Percentiles rank a stretch among this genome's conserved stretches.
These are phyloP conservation scores for Gigaspora rosea DNA, from an alignment of 192 early-diverging fungal species.

Conservation along the genomic window DNA sequence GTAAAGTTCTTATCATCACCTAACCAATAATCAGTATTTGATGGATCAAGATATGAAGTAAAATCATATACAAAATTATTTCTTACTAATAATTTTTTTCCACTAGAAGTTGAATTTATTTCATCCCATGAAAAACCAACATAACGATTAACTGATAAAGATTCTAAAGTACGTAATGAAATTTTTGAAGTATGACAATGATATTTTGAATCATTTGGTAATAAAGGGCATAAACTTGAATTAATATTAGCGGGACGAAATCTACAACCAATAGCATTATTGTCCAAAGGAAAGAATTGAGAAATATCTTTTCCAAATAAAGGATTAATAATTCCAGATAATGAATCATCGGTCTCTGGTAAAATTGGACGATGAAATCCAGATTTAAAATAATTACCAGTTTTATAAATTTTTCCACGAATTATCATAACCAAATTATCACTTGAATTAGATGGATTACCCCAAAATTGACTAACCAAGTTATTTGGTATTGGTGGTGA, in stretches of 20 bases:
- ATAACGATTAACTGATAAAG: not conserved
- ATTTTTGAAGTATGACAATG: slow-evolving; percentile 21
- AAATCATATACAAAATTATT: slow-evolving; percentile 42
- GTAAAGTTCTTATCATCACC: not conserved
- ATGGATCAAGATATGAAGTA: slow-evolving; percentile 36
- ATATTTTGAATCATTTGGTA: not conserved
- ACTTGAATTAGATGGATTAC: not conserved
- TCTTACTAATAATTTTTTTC: not conserved
- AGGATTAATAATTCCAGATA: not conserved
- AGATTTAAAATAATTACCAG: not conserved
- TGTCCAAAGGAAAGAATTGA: slow-evolving; percentile 22
- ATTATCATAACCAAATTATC: not conserved
- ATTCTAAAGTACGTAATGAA: not conserved
- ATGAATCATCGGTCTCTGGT: not conserved
- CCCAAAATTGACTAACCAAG: not conserved
- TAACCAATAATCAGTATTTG: slow-evolving; percentile 16
- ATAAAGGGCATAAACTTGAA: too few species aligned
- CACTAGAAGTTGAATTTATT: not conserved
- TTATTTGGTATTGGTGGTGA: not conserved
- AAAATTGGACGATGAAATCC: slow-evolving; percentile 9
- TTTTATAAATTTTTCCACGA: slow-evolving; percentile 12
- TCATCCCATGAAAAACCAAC: slow-evolving; percentile 7
- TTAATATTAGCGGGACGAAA: not conserved
- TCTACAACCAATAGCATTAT: slow-evolving; percentile 2
- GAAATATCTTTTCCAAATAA: slow-evolving; percentile 15